Evolutionary conservation across 2,329 filamentous ascomycete species (phyloP).

Genomic region (Drechslerella stenobrocha): DNA sequence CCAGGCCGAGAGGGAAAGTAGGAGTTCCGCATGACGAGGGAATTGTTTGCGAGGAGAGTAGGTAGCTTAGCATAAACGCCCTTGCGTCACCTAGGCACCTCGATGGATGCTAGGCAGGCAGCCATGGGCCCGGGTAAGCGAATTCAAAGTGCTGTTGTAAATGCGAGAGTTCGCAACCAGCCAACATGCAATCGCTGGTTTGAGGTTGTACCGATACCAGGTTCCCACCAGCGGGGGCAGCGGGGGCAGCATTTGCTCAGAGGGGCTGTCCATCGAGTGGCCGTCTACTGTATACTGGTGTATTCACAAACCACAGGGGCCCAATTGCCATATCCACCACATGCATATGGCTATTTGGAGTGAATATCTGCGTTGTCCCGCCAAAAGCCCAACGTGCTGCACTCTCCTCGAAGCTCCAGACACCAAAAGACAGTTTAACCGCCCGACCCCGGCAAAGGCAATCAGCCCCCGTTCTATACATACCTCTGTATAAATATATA

Average conservation of each 20-base stretch:
- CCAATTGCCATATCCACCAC: no score
- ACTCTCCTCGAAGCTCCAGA: background rate
- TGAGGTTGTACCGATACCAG: no score
- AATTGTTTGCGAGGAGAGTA: slow-evolving; percentile 2
- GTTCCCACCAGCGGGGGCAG: no score
- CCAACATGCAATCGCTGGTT: background rate
- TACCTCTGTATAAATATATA: no score
- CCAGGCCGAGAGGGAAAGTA: background rate
- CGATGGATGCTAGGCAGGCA: background rate
- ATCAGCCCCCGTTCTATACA: background rate
- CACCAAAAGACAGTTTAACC: background rate
- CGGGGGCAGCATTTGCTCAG: no score
- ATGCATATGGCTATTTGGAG: no score
- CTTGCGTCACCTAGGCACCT: background rate
- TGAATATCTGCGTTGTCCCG: background rate
- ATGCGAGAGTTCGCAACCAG: no score
- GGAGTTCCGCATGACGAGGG: slow-evolving; percentile 4
- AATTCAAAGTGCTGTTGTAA: background rate
- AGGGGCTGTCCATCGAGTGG: no score
- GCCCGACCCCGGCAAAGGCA: background rate
- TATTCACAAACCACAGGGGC: no score
- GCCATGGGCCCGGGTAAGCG: slow-evolving; percentile 1
- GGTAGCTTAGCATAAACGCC: slow-evolving; percentile 4
- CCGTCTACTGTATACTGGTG: no score
- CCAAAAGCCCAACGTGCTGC: slow-evolving; percentile 1